A percentile compares a stretch with the other conserved stretches of the same genome.
Evolutionary conservation across 2,329 filamentous ascomycete species (phyloP).

Genomic region (Fusarium ambrosium): DNA sequence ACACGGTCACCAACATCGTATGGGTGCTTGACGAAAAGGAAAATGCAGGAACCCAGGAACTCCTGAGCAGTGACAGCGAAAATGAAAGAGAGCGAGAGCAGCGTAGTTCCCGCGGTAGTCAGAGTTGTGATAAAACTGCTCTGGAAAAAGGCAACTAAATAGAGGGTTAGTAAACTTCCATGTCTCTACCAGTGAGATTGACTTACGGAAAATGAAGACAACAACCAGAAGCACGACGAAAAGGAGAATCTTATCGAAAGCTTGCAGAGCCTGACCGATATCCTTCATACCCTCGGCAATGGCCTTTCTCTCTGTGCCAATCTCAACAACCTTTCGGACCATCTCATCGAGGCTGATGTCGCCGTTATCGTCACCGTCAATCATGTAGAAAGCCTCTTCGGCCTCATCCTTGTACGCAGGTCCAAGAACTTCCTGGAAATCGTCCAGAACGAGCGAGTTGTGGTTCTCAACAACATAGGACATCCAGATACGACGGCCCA

Average conservation of each 20-base stretch:
- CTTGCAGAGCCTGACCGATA: slow-evolving; percentile 92
- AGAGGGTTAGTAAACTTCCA: slow-evolving; percentile 14
- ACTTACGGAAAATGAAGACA: slow-evolving; percentile 84
- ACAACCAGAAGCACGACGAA: slow-evolving; percentile 85
- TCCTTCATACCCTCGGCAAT: slow-evolving; percentile 96
- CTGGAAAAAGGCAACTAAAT: slow-evolving; percentile 85
- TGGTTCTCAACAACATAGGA: slow-evolving; percentile 94
- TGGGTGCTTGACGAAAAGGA: slow-evolving; percentile 98
- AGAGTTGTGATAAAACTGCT: slow-evolving; percentile 87
- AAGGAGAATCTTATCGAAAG: slow-evolving; percentile 88
- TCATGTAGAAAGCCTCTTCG: slow-evolving; percentile 83
- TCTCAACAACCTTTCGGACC: slow-evolving; percentile 86
- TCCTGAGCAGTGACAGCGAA: slow-evolving; percentile 94
- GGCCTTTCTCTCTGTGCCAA: slow-evolving; percentile 87
- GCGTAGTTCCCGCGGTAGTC: slow-evolving; percentile 89
- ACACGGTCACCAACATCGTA: slow-evolving; percentile 97
- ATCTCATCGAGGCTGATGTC: slow-evolving; percentile 97
- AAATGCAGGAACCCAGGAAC: slow-evolving; percentile 97
- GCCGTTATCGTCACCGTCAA: slow-evolving; percentile 91
- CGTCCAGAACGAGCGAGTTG: slow-evolving; percentile 82
- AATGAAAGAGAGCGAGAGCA: slow-evolving; percentile 96
- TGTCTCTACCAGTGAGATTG: not conserved
- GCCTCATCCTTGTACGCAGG: slow-evolving; percentile 80
- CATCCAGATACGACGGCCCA: slow-evolving; percentile 97
- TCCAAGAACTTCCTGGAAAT: slow-evolving; percentile 90